Base-by-base conservation (phyloP, 2,329 filamentous ascomycete genomes). In the Sporothrix inflata region DNA sequence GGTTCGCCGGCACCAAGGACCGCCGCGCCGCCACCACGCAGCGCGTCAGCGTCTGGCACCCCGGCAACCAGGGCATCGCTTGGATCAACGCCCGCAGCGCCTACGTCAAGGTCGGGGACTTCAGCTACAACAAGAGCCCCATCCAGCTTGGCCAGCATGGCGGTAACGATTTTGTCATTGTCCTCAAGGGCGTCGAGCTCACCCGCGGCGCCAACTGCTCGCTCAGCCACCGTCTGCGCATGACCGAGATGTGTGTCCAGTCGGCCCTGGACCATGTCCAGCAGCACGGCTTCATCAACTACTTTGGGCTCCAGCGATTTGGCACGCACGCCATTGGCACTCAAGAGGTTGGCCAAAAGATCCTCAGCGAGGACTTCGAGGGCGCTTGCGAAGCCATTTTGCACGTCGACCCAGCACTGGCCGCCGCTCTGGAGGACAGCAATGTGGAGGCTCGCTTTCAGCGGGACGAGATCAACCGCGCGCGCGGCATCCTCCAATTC, bases 241-340 rank as follows among this genome's bases (percentile, higher is more conserved):
- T 79, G 78, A 83, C 80, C 69, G 81, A 83, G 78, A 79, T 84
- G 6, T 83, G 88, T 42, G 84, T 93, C 74, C 78, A 86, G 74
- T 78, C 84, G 74, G 86, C 93, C 0, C 83, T 97, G 68, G 83
- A 87, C 55, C 88, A 91, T 74, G 88, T 98, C 76, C 85, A 87
- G 71, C 83, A 89, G 57, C 87, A 91, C 60, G 96, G 96, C 2
- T 99, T 97, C 84, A 90, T 99, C 82, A 99, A 99, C 82, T 99
- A 98, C 83, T 99, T 94, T 78, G 96, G 96, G 9, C 89, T 98
- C n/a, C 96, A 99, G 82, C 90, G 96, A 30, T 99, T 99, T 77
- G 96, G 96, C 38, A 95, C 94, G 0, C 95, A 96, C 80, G 84
- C 89, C 38, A 91, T 93, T 14, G 92, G 94, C 45, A 99, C 96